Base-by-base conservation (phyloP, 768 basidiomycete genomes). In the Podaxis carcinomalis region DNA sequence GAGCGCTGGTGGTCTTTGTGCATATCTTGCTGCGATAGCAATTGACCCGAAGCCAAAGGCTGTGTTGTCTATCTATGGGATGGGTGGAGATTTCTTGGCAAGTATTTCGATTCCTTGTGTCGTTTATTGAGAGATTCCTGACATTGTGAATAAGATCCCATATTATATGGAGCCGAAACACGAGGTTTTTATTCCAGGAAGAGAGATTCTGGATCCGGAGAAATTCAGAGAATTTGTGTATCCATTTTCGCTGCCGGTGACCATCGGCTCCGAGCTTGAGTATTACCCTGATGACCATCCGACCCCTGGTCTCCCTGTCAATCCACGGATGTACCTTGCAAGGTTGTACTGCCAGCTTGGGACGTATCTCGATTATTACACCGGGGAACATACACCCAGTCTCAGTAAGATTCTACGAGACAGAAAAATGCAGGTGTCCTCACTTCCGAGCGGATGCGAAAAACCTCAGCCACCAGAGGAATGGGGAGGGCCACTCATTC, bases 1-100 rank as follows among this genome's bases (percentile, higher is more conserved):
- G 13, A 87, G 85, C 63, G 81, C 85, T 0, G 88, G 88, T 9
- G 86, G 84, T 1, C 70, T 82, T n/a, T 86, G 85, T 62, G 83
- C 85, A 1, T 87, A 85, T 65, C 76, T 88, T 10, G 82, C 84
- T 16, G 85, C 80, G 9, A 87, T 65, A 82, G 78, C 4, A 54
- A 40, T 14, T 2, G 61, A 66, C 0, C 86, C 85, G 0, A 81
- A 76, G 57, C 86, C 85, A 0, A 81, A 74, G 59, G 86, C 80
- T 0, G 58, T 88, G 2, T 64, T 88, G 0, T 83, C 81, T 0
- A 63, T 89, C 65, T 89, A 88, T 69, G 86, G 81, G 0, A 79
- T 84, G 77, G 86, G 86, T n/a, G 87, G 86, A 0, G 70, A 87
- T 59, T 77, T 84, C 59, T 67, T 88, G 37, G 80, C 80, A 50